A percentile compares a stretch with the other conserved stretches of the same genome.
phyloP scores from a whole-genome alignment of 495 filamentous ascomycete genomes.

The Staphylotrichum longicolle region DNA sequence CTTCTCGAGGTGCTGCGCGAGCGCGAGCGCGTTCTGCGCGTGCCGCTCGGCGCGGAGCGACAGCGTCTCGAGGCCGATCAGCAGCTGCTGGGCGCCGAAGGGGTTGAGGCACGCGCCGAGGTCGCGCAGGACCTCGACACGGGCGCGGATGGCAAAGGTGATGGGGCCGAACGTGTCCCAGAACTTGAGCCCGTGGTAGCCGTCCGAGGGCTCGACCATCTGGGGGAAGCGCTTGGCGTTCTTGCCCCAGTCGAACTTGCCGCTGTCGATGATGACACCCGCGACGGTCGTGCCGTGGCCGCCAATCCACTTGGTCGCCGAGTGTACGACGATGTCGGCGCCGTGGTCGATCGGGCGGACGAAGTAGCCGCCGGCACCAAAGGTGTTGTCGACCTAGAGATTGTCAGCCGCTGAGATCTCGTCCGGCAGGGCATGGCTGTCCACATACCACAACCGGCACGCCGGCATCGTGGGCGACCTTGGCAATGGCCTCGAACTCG shows the following conservation, averaged over 20 bases:
- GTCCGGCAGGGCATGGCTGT: not conserved
- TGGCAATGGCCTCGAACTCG: slow-evolving; percentile 80
- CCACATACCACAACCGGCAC: slow-evolving; percentile 76
- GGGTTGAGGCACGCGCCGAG: slow-evolving; percentile 83
- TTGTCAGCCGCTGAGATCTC: slow-evolving; percentile 9
- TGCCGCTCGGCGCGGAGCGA: slow-evolving; percentile 84
- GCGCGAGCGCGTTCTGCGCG: slow-evolving; percentile 74
- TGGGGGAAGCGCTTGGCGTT: slow-evolving; percentile 87
- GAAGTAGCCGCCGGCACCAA: slow-evolving; percentile 93
- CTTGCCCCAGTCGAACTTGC: slow-evolving; percentile 96
- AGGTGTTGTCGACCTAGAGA: slow-evolving; percentile 85
- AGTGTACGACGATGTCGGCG: slow-evolving; percentile 92
- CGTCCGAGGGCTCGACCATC: slow-evolving; percentile 85
- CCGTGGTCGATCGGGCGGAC: slow-evolving; percentile 87
- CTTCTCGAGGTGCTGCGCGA: slow-evolving; percentile 82
- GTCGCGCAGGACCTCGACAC: slow-evolving; percentile 81
- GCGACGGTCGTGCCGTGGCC: slow-evolving; percentile 96
- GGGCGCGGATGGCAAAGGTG: slow-evolving; percentile 76
- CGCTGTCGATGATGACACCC: slow-evolving; percentile 85
- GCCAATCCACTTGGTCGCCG: slow-evolving; percentile 98
- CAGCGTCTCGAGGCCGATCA: slow-evolving; percentile 88
- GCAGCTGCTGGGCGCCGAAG: slow-evolving; percentile 91
- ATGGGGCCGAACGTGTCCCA: slow-evolving; percentile 92
- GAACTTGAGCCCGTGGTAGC: slow-evolving; percentile 96
- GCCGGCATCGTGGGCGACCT: slow-evolving; percentile 74